Base-by-base conservation (phyloP, 2,329 filamentous ascomycete species). In the Akanthomyces lecanii region DNA sequence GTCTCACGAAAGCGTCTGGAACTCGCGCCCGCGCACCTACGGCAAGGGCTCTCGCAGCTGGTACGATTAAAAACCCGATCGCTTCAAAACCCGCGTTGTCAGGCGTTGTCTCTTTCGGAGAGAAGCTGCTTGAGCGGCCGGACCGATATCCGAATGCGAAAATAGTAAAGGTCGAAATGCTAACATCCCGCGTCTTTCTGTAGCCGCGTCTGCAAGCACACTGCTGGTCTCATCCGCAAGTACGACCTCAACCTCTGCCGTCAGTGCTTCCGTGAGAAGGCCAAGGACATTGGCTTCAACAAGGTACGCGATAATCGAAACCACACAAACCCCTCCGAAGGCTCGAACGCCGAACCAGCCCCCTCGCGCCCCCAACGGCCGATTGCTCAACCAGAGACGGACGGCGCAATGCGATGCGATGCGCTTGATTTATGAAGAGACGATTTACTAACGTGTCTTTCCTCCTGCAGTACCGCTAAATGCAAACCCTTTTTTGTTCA, bases 201-300 rank as follows among this genome's bases (percentile, higher is more conserved):
- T 70, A 86, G 84, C 84, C 84, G 84, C 69, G 82, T 86, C 76
- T 87, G 84, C 91, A 92, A 92, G 78, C 94, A 99, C 90, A 89
- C 87, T 78, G 94, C 95, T 77, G 95, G 95, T 96, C 89, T 99
- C 73, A 97, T 99, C 88, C 93, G 95, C 86, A 99, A 99, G 86
- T 99, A 99, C 85, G 94, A 95, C 78, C 87, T 97, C 74, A 92
- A 96, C 82, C 86, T 90, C 77, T 90, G 87, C 86, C 86, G 87
- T 85, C 87, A 90, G 79, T 90, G 87, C 84, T 90, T 89, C 85
- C 84, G 87, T 75, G 87, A 89, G 83, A 89, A 89, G 83, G 79
- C 85, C 70, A 79, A 84, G 78, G 87, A 89, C 76, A 89, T 89
- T 78, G 87, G 87, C 74, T 89, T 89, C 80, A 81, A 85, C 81